phyloP scores from a whole-genome alignment of 23 red algal genomes.

The Gracilaria gracilis region DNA sequence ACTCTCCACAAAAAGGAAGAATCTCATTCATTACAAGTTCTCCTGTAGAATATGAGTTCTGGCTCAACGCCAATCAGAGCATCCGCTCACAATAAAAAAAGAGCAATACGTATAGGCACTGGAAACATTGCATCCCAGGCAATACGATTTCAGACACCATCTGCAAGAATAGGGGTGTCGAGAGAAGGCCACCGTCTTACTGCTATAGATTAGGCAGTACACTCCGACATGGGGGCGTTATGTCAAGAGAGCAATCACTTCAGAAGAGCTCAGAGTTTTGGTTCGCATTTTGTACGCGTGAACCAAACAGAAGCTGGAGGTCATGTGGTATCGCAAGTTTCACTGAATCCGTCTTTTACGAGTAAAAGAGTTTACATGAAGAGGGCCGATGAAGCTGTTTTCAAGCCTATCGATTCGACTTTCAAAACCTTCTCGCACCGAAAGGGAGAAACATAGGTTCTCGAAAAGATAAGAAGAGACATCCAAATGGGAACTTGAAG shows the following conservation, averaged over 20 bases:
- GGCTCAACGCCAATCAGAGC: constrained; percentile 21
- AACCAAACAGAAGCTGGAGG: constrained; percentile 30
- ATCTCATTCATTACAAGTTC: not conserved
- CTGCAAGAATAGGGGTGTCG: not conserved
- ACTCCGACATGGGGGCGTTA: not conserved
- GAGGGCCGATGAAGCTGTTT: not conserved
- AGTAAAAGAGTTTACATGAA: constrained; percentile 45
- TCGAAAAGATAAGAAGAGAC: not conserved
- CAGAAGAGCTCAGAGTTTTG: constrained; percentile 24
- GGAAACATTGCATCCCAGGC: constrained; percentile 19
- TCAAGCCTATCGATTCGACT: constrained; percentile 55
- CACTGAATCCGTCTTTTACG: constrained; percentile 61
- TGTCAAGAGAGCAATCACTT: not conserved
- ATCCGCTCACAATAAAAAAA: constrained; percentile 6
- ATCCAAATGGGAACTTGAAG: constrained; percentile 10
- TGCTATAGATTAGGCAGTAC: not conserved
- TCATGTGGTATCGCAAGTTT: constrained; percentile 3
- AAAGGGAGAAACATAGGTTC: constrained; percentile 31
- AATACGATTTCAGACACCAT: not conserved
- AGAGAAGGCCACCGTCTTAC: not conserved
- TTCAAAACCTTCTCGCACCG: constrained; percentile 40
- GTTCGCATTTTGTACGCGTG: constrained; percentile 11
- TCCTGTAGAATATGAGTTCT: not conserved
- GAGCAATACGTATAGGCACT: constrained; percentile 34
- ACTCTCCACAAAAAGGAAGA: constrained; percentile 17